Evolutionary conservation across 208 protist genomes (phyloP), one percentile per base, ranked within the genome.

Genomic region (Acanthamoeba castellanii): DNA sequence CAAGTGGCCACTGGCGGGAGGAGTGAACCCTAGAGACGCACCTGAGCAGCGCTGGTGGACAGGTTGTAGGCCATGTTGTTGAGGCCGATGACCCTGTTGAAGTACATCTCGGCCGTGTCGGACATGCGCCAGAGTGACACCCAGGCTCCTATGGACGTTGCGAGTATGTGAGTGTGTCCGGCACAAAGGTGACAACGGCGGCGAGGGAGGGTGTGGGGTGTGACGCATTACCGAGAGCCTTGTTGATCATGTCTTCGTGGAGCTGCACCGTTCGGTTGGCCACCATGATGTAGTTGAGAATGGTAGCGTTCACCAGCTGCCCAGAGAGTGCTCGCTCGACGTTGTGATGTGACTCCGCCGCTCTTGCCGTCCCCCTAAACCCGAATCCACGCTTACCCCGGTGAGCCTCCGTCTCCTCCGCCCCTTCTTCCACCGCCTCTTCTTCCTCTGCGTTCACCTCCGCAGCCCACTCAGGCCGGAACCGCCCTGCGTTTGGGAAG

Each of bases 21-120:
- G 20, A 59, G 55, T 13, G 3, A 59, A 59, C 16, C 20, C 20
- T 2, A 25, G 55, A 37, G 37, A 37, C 55, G 55, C 55, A 81
- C 70, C 30, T 20, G 25, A 45, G 70, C 70, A 3, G 70, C 70
- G 32, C 32, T 45, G 22, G 25, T 11, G 1, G 70, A 81, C 11
- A 81, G 37, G 4, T 81, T 81, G 70, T 47, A 45, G 14, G 70
- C 70, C 70, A 81, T 81, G 30, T 81, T 34, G 22, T 81, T 81
- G 70, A 81, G 70, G 18, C 70, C 70, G 9, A 45, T 81, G 14
- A 81, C 70, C 30, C 32, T 13, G 22, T 81, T 81, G 70, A 11
- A 45, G 25, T 45, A 45, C 16, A 81, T 13, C 18, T 34, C 70
- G 18, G 3, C 30, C 11, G 70, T 81, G 37, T 81, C 70, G 32